Conservation (phyloP, 176 grass and related monocot genomes). For the Secale cereale region DNA sequence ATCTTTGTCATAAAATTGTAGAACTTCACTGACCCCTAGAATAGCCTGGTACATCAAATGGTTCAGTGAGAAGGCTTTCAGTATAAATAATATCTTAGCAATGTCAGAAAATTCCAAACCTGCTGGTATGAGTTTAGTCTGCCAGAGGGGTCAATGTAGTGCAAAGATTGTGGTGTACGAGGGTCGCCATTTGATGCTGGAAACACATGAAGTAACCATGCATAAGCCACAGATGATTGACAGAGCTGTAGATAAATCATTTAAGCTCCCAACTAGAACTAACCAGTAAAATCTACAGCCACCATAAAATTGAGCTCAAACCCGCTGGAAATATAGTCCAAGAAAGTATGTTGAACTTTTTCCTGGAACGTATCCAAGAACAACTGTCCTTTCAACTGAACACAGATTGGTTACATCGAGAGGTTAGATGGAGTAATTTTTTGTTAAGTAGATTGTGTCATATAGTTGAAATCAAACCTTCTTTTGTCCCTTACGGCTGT, state of each 20-base stretch:
- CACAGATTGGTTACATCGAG: background rate
- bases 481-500: constrained; percentile 46
- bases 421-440: background rate
- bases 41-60: constrained; percentile 56
- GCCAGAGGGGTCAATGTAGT: constrained; percentile 90
- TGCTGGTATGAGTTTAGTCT: constrained; percentile 92
- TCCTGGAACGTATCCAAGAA: constrained; percentile 74
- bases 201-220: background rate
- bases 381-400: constrained; percentile 84
- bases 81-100: background rate
- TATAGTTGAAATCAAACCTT: constrained; percentile 39
- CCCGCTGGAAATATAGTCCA: constrained; percentile 94
- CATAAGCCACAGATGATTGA: constrained; percentile 1
- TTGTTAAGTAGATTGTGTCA: background rate
- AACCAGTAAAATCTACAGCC: constrained; percentile 96
- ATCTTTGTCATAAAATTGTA: constrained; percentile 93
- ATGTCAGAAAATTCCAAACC: constrained; percentile 33
- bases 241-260: background rate
- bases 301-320: constrained; percentile 99
- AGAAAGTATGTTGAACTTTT: constrained; percentile 88
- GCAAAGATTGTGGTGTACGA: constrained; percentile 66
- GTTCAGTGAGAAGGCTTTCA: background rate
- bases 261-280: constrained; percentile 5
- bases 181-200: constrained; percentile 95
- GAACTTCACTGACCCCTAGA: constrained; percentile 76